Evolutionary conservation across 768 basidiomycete species (phyloP).

Genomic region (Amyloporia xantha): DNA sequence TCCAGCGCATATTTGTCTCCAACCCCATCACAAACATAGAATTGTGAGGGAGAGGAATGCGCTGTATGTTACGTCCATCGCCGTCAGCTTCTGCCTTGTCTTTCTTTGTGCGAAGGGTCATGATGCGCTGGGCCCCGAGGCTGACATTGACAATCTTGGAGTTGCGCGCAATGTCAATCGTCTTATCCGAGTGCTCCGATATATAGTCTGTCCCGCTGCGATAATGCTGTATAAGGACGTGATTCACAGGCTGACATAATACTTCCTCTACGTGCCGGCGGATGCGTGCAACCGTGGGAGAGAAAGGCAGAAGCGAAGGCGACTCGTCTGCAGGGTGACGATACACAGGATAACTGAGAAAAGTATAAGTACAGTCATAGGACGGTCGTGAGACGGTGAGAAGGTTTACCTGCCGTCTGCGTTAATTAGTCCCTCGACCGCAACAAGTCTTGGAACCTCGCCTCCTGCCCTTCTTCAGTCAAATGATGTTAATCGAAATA

Average conservation of each 20-base stretch:
- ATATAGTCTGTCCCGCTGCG: constrained; percentile 77
- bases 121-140: constrained; percentile 68
- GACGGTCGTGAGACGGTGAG: no score
- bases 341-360: constrained; percentile 63
- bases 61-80: constrained; percentile 33
- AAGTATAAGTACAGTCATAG: constrained; percentile 5
- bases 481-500: not conserved
- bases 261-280: constrained; percentile 54
- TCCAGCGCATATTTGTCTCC: constrained; percentile 65
- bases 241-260: constrained; percentile 65
- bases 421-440: constrained; percentile 51
- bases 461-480: constrained; percentile 41
- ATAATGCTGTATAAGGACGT: constrained; percentile 79
- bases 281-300: constrained; percentile 61
- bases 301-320: constrained; percentile 59
- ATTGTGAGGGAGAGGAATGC: constrained; percentile 71
- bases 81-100: constrained; percentile 23
- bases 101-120: constrained; percentile 68
- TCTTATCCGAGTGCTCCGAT: constrained; percentile 85
- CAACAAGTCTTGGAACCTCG: constrained; percentile 62
- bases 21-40: constrained; percentile 79
- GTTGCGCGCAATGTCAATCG: constrained; percentile 68
- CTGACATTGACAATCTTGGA: constrained; percentile 79
- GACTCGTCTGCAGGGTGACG: constrained; percentile 79
- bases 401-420: constrained; percentile 40